Evolutionary conservation across 2,329 filamentous ascomycete genomes (phyloP).

Genomic region (Arthroderma sp.): DNA sequence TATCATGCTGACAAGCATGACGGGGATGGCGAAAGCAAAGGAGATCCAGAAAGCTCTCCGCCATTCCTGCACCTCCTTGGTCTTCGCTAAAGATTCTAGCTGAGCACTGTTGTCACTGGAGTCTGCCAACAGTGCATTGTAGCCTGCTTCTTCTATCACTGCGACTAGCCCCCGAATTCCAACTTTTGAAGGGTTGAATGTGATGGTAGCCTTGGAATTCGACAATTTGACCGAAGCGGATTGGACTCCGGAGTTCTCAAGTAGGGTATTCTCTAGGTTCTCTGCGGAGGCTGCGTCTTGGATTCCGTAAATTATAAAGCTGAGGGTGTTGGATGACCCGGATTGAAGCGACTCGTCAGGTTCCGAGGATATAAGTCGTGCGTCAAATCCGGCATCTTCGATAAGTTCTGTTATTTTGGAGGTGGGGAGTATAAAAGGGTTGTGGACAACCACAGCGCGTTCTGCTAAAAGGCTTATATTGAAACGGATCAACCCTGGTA

Average conservation of each 20-base stretch:
- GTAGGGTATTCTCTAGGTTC: conserved; percentile 55
- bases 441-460: conserved; percentile 75
- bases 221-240: conserved; percentile 60
- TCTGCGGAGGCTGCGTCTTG: conserved; percentile 58
- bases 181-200: conserved; percentile 56
- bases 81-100: conserved; percentile 89
- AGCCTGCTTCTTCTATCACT: conserved; percentile 64
- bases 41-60: conserved; percentile 66
- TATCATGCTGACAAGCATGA: conserved; percentile 86
- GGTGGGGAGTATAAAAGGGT: conserved; percentile 54
- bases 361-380: conserved; percentile 64
- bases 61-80: conserved; percentile 92
- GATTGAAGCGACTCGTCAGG: conserved; percentile 44
- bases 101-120: conserved; percentile 94
- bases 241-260: conserved; percentile 54
- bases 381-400: conserved; percentile 82
- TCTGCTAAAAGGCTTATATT: conserved; percentile 92
- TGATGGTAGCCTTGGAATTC: conserved; percentile 61
- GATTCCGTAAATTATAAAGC: conserved; percentile 75
- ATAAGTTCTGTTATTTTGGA: conserved; percentile 70
- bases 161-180: conserved; percentile 77
- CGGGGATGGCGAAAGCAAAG: conserved; percentile 69
- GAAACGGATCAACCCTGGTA: conserved; percentile 72
- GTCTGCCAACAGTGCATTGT: conserved; percentile 80
- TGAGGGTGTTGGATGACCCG: conserved; percentile 47